phyloP scores from a whole-genome alignment of 78 protist species.

The Chrysochromulina parva region DNA sequence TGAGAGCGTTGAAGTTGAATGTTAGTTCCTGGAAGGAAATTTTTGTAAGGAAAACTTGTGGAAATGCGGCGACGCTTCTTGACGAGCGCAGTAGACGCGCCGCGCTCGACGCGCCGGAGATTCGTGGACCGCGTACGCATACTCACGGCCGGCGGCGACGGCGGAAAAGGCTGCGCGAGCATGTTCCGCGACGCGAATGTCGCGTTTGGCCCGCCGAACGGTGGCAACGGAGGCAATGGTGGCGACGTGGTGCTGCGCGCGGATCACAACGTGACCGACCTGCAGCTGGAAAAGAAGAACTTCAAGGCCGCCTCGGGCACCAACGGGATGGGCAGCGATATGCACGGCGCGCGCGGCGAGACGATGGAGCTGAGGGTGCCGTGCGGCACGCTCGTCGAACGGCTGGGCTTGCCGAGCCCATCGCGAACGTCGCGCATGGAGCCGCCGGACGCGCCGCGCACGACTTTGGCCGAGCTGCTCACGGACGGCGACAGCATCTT shows the following conservation, averaged over 20 bases:
- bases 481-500: not conserved
- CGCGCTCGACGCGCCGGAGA: no score
- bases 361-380: not conserved
- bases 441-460: not conserved
- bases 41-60: no score
- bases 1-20: no score
- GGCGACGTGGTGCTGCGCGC: not conserved
- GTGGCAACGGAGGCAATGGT: conserved; percentile 6
- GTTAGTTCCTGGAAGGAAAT: no score
- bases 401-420: not conserved
- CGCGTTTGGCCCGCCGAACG: conserved; percentile 13
- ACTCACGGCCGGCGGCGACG: not conserved
- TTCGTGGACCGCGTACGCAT: conserved; percentile 23
- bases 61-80: no score
- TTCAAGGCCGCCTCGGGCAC: not conserved
- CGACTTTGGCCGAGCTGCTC: not conserved
- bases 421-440: not conserved
- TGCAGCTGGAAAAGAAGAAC: not conserved
- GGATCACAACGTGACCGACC: not conserved
- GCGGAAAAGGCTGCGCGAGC: conserved; percentile 12
- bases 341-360: not conserved
- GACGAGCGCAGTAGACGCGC: no score
- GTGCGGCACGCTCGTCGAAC: not conserved
- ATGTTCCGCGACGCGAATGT: not conserved
- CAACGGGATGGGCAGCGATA: not conserved